Percentiles rank a stretch among this genome's conserved stretches.
phyloP scores from a whole-genome alignment of 371 early-diverging fungal genomes.

The Zychaea mexicana region DNA sequence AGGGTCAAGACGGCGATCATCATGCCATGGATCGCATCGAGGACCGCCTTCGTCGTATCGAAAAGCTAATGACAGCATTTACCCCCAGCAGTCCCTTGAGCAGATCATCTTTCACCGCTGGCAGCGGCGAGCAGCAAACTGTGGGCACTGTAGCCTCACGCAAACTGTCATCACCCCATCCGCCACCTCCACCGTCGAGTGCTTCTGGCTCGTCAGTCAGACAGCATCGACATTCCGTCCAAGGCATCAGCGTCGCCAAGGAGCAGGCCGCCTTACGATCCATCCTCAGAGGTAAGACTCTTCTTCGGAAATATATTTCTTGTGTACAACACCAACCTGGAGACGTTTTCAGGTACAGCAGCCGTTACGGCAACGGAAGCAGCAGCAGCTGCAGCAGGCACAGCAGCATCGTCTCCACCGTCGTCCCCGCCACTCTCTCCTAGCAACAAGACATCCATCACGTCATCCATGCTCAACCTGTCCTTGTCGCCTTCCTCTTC shows the following conservation, averaged over 20 bases:
- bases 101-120: neutral
- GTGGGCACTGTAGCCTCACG: neutral
- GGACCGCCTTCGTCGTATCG: conserved; percentile 50
- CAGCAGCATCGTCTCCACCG: conserved; percentile 21
- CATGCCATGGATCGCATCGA: conserved; percentile 52
- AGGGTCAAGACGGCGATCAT: conserved; percentile 10
- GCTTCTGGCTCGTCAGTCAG: conserved; percentile 13
- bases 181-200: conserved; percentile 1
- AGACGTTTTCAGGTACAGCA: neutral
- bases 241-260: conserved; percentile 46
- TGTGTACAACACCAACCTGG: neutral
- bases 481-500: conserved; percentile 40
- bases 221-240: conserved; percentile 49
- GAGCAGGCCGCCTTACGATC: conserved; percentile 39
- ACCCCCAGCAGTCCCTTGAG: conserved; percentile 27
- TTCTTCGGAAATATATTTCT: neutral
- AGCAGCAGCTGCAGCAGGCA: conserved; percentile 11
- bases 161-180: conserved; percentile 7
- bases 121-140: neutral
- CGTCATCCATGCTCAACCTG: conserved; percentile 44
- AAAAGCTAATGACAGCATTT: conserved; percentile 51
- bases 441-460: conserved; percentile 14
- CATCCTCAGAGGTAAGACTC: conserved; percentile 7
- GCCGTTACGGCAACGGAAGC: neutral
- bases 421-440: conserved; percentile 7